These are phyloP conservation scores for Cucurbitaria berberidis DNA, from an alignment of 2,329 filamentous ascomycete species.

Conservation along the genomic window DNA sequence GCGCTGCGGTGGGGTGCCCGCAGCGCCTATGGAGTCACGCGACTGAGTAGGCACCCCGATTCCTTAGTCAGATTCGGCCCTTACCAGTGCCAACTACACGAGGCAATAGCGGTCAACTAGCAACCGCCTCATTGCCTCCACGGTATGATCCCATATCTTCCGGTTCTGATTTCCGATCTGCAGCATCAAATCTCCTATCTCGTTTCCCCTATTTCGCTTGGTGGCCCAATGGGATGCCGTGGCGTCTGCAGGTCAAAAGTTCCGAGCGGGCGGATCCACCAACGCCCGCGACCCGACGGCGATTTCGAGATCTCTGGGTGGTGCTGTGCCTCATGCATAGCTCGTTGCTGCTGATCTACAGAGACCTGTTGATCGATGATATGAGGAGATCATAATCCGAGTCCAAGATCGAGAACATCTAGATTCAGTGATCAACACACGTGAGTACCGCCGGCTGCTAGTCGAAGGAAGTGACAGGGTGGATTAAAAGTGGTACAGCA, in stretches of 20 bases:
- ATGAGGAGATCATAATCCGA: too few species aligned
- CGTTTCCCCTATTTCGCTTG: slow-evolving; percentile 24
- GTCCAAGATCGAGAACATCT: too few species aligned
- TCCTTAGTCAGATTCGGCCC: too few species aligned
- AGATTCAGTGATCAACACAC: too few species aligned
- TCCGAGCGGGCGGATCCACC: slow-evolving; percentile 15
- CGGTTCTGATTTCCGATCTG: slow-evolving; percentile 12
- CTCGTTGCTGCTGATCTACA: too few species aligned
- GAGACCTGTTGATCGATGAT: too few species aligned
- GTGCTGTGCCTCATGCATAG: neutral
- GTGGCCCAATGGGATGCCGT: slow-evolving; percentile 9
- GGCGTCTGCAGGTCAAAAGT: slow-evolving; percentile 15
- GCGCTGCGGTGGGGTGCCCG: neutral
- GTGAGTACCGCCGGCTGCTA: too few species aligned
- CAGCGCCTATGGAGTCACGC: slow-evolving; percentile 4
- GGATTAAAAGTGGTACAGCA: too few species aligned
- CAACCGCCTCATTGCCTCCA: neutral
- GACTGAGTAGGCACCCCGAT: slow-evolving; percentile 17
- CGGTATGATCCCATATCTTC: slow-evolving; percentile 1
- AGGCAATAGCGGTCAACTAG: neutral
- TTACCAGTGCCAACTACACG: neutral
- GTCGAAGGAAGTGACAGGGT: too few species aligned
- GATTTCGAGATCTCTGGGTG: neutral
- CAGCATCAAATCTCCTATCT: slow-evolving; percentile 18
- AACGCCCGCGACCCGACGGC: neutral